Evolutionary conservation across 2,329 filamentous ascomycete genomes (phyloP).

Genomic region (Fusarium floridanum): DNA sequence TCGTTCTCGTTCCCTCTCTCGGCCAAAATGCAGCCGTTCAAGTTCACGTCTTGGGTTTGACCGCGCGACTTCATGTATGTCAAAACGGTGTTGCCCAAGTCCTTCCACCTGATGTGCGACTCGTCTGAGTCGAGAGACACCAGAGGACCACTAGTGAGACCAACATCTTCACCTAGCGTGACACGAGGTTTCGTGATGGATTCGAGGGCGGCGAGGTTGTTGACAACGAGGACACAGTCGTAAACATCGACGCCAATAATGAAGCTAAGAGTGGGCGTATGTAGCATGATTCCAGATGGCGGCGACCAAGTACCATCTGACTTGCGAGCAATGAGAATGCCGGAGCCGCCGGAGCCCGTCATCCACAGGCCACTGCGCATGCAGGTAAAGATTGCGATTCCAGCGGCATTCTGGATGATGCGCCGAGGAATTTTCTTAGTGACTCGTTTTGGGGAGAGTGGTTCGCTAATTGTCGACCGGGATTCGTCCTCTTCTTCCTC

Average conservation of each 20-base stretch:
- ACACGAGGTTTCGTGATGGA: conserved; percentile 84
- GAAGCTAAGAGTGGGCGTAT: conserved; percentile 90
- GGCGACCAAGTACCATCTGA: conserved; percentile 92
- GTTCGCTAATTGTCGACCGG: conserved; percentile 48
- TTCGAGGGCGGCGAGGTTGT: conserved; percentile 85
- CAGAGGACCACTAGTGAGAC: conserved; percentile 81
- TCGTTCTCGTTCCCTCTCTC: conserved; percentile 72
- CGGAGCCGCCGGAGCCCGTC: conserved; percentile 90
- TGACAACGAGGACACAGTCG: conserved; percentile 94
- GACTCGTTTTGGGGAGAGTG: conserved; percentile 67
- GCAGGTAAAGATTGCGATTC: conserved; percentile 92
- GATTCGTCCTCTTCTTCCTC: conserved; percentile 53
- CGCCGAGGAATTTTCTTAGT: conserved; percentile 86
- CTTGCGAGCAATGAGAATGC: conserved; percentile 85
- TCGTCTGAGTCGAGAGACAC: conserved; percentile 66
- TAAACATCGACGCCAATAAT: conserved; percentile 94
- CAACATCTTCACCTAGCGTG: conserved; percentile 85
- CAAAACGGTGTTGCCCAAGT: conserved; percentile 67
- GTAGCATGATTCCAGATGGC: conserved; percentile 89
- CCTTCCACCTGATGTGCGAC: conserved; percentile 64
- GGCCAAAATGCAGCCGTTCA: conserved; percentile 68
- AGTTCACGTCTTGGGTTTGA: conserved; percentile 66
- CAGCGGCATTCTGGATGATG: conserved; percentile 90
- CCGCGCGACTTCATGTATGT: conserved; percentile 71
- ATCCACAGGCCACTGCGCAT: conserved; percentile 95